Base-by-base conservation (phyloP, 345 rosid genomes). In the Hypericum androsaemum region DNA sequence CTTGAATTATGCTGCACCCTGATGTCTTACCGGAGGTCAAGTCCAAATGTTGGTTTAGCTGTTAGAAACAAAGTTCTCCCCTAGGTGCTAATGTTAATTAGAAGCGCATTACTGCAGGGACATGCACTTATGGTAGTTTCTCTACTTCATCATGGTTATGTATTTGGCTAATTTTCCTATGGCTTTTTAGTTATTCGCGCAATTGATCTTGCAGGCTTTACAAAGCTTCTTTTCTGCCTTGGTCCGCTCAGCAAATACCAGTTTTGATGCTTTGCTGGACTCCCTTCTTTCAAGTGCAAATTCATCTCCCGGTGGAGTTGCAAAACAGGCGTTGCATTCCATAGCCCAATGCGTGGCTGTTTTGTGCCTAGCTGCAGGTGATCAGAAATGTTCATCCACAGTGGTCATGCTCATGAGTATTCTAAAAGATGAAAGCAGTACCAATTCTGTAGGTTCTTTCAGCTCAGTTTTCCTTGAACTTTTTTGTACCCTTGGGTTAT, bases 311-410 rank as follows among this genome's bases (percentile, higher is more conserved):
- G 95, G 99, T 51, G 95, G 96, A 47, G 87, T 86, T 64, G 89
- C 89, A 60, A 94, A 94, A 82, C 97, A 86, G 71, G 95, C 97
- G 38, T 63, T 94, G 56, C 67, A 84, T 73, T 94, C 99, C 0
- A 88, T 88, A 60, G 97, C 97, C 50, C 97, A 94, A 63, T 94
- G 99, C 55, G 96, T 94, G 43, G 99, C 97, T 42, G 95, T 88
- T 64, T 89, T 94, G 46, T 94, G 97, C 73, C 92, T 94, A 9
- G 89, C 96, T 36, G 97, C 97, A 3, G 99, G 92, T 52, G 83
- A 88, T 73, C 65, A 73, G 72, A 83, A 88, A 69, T 94, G 97
- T 65, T 88, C 99, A 13, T 64, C 88, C 39, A 94, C 96, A 3
- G 97, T 94, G 54, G 73, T 68, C 65, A 94, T 94, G 99, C 97